Percentiles rank a stretch among this genome's conserved stretches.
Evolutionary conservation across 108 stramenopile species (phyloP).

Genomic region (Skeletonema potamos): DNA sequence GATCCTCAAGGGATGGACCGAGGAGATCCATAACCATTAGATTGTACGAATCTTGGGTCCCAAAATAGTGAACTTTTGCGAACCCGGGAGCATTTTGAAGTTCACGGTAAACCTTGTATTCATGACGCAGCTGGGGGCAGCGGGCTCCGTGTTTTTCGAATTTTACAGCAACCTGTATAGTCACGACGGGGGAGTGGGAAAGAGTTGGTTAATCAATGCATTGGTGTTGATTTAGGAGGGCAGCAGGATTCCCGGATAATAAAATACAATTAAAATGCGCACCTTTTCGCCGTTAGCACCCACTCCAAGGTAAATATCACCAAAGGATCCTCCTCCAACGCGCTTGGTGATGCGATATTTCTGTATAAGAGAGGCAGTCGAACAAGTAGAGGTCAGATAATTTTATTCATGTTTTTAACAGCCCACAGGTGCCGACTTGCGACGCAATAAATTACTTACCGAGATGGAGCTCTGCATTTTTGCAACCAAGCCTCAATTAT

Average conservation of each 20-base stretch:
- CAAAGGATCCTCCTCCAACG: constrained; percentile 99
- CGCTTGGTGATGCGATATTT: constrained; percentile 98
- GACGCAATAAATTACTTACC: constrained; percentile 32
- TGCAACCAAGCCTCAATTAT: neutral
- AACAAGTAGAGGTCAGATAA: constrained; percentile 10
- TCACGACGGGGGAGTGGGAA: neutral
- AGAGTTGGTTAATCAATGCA: no score
- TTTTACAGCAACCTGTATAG: constrained; percentile 87
- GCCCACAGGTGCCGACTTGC: neutral
- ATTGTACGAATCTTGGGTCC: constrained; percentile 96
- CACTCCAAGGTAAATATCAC: constrained; percentile 97
- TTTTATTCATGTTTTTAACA: neutral
- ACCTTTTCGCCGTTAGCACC: constrained; percentile 88
- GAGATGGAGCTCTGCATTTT: constrained; percentile 60
- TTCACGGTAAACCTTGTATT: constrained; percentile 99
- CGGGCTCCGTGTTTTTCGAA: constrained; percentile 91
- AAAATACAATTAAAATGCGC: constrained; percentile 2
- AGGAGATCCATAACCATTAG: constrained; percentile 99
- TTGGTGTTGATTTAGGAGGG: neutral
- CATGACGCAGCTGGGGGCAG: constrained; percentile 98
- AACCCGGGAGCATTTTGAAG: constrained; percentile 95
- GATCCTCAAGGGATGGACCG: constrained; percentile 97
- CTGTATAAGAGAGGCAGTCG: constrained; percentile 24
- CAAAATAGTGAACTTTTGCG: constrained; percentile 97
- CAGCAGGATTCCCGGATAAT: neutral